Percentiles rank a stretch among this genome's conserved stretches.
Evolutionary conservation across 805 yeast species (phyloP).

Genomic region (Saccharomycopsis capsularis): DNA sequence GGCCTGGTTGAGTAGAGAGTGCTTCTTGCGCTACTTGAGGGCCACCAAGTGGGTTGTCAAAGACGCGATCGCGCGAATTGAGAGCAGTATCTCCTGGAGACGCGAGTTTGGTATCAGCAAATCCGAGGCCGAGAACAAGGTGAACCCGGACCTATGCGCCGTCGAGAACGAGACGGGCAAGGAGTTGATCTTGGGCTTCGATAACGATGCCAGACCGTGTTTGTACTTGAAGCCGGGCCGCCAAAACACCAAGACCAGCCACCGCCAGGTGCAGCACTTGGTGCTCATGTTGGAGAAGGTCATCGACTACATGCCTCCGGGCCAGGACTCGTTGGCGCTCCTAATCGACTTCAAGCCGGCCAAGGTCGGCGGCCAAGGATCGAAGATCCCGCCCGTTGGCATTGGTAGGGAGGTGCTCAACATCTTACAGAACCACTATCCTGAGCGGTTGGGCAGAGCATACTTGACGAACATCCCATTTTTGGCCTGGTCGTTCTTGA

Average conservation of each 20-base stretch:
- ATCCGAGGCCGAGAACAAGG: slow-evolving; percentile 40
- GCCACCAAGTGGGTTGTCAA: slow-evolving; percentile 86
- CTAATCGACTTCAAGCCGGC: slow-evolving; percentile 88
- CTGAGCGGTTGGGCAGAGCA: slow-evolving; percentile 93
- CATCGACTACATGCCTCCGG: slow-evolving; percentile 91
- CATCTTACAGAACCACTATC: slow-evolving; percentile 94
- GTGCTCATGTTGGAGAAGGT: slow-evolving; percentile 90
- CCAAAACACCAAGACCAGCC: slow-evolving; percentile 87
- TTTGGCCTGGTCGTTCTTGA: slow-evolving; percentile 87
- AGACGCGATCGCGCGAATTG: slow-evolving; percentile 68
- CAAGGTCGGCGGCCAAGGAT: slow-evolving; percentile 43
- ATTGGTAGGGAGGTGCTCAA: slow-evolving; percentile 88
- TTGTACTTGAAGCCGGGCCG: slow-evolving; percentile 88
- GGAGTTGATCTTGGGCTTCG: slow-evolving; percentile 85
- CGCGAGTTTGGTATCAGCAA: slow-evolving; percentile 41
- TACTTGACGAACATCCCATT: slow-evolving; percentile 88
- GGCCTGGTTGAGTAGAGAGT: slow-evolving; percentile 90
- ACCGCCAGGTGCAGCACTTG: slow-evolving; percentile 90
- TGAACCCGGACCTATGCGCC: slow-evolving; percentile 48
- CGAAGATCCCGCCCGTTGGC: slow-evolving; percentile 81
- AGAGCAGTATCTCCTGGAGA: slow-evolving; percentile 82
- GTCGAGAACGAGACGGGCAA: slow-evolving; percentile 88
- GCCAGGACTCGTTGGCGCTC: slow-evolving; percentile 89
- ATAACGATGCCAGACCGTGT: slow-evolving; percentile 86
- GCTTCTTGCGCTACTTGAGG: slow-evolving; percentile 79